Conservation (phyloP, 495 filamentous ascomycete genomes). For the Neurospora sublineolata region DNA sequence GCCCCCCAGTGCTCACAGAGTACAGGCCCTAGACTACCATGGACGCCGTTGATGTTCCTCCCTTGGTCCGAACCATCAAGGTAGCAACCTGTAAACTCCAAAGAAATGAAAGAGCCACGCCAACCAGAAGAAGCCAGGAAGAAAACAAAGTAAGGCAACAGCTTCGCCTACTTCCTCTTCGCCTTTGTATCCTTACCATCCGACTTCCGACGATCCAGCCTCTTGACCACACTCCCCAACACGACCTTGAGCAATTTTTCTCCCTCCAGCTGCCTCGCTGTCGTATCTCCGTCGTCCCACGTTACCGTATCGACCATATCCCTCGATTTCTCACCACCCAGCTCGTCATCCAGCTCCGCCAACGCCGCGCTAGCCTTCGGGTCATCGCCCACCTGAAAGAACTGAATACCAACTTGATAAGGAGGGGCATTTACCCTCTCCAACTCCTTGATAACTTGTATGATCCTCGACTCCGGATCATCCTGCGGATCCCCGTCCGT, state of each 20-base stretch:
- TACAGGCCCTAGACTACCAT: background rate
- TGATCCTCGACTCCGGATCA: slow-evolving; percentile 55
- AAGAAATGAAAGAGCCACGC: background rate
- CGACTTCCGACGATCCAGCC: slow-evolving; percentile 38
- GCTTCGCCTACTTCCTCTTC: background rate
- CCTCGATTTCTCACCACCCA: slow-evolving; percentile 49
- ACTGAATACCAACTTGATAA: slow-evolving; percentile 89
- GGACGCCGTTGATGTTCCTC: background rate
- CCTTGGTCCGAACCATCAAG: background rate
- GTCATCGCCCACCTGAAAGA: slow-evolving; percentile 89
- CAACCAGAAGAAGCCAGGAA: background rate
- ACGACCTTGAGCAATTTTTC: slow-evolving; percentile 77
- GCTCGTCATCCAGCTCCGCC: slow-evolving; percentile 65
- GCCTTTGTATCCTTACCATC: slow-evolving; percentile 1
- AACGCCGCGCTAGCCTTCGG: slow-evolving; percentile 49
- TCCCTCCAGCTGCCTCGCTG: slow-evolving; percentile 24
- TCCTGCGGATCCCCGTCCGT: slow-evolving; percentile 85
- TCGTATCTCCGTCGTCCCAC: slow-evolving; percentile 40
- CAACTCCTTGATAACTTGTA: slow-evolving; percentile 53
- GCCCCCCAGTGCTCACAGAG: background rate
- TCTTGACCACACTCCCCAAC: slow-evolving; percentile 58
- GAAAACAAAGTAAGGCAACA: background rate
- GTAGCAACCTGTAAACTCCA: background rate
- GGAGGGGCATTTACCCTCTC: slow-evolving; percentile 62
- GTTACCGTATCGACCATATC: slow-evolving; percentile 95